These are phyloP conservation scores for Sclerotinia spermophila DNA, from an alignment of 2,329 filamentous ascomycete genomes.

Conservation along the genomic window DNA sequence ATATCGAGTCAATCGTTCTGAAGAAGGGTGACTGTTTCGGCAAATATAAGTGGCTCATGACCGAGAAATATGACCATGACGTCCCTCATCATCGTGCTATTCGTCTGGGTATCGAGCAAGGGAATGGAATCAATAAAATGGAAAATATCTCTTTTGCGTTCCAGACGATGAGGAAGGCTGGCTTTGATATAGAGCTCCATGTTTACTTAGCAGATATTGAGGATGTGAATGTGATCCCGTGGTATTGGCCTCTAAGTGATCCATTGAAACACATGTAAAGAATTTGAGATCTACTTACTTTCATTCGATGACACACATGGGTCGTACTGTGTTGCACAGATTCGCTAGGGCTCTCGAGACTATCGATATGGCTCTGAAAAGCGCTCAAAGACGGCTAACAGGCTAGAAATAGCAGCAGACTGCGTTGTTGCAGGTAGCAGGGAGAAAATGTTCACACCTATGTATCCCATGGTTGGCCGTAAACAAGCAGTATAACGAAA, in stretches of 20 bases:
- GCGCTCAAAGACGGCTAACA: constrained; percentile 95
- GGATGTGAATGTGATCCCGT: constrained; percentile 70
- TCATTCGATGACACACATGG: constrained; percentile 86
- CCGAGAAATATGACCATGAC: constrained; percentile 84
- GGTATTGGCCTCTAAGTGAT: constrained; percentile 90
- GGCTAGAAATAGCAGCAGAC: constrained; percentile 75
- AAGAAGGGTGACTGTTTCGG: constrained; percentile 95
- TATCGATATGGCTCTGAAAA: constrained; percentile 69
- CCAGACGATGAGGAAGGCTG: constrained; percentile 77
- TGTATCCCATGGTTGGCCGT: constrained; percentile 93
- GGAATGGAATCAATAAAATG: constrained; percentile 97
- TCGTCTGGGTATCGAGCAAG: constrained; percentile 89
- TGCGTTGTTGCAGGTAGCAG: constrained; percentile 79
- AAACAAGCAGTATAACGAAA: constrained; percentile 57
- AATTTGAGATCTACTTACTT: constrained; percentile 75
- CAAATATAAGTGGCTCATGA: constrained; percentile 99
- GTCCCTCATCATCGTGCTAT: constrained; percentile 85
- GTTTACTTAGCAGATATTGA: constrained; percentile 82
- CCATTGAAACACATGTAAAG: constrained; percentile 78
- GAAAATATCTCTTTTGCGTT: constrained; percentile 79
- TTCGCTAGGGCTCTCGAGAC: constrained; percentile 74
- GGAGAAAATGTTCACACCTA: constrained; percentile 90
- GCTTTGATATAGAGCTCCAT: constrained; percentile 77
- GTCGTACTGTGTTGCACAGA: constrained; percentile 69
- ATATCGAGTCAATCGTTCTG: too few relatives aligned